phyloP scores from a whole-genome alignment of 2,329 filamentous ascomycete species.

The Talaromyces sp. region DNA sequence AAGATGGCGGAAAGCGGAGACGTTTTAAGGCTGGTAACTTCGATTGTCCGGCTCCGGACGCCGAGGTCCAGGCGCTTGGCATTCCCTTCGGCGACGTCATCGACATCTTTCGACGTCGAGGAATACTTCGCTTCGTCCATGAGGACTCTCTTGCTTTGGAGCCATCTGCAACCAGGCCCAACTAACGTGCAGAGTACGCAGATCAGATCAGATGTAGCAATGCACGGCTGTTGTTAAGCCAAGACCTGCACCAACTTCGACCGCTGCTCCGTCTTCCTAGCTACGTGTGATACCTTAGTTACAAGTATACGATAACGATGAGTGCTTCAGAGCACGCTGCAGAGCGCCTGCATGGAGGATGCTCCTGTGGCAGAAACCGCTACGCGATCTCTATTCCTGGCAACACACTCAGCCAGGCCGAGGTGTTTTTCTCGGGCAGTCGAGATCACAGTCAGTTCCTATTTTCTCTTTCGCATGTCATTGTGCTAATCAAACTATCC shows the following conservation, averaged over 20 bases:
- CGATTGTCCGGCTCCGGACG: background rate
- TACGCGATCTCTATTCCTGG: constrained; percentile 70
- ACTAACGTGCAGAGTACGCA: background rate
- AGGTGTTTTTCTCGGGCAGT: constrained; percentile 71
- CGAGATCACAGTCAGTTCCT: constrained; percentile 63
- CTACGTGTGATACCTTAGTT: background rate
- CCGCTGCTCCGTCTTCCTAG: background rate
- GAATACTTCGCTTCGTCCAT: background rate
- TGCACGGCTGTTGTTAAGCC: background rate
- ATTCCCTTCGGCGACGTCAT: background rate
- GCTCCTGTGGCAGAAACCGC: constrained; percentile 79
- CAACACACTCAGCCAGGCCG: constrained; percentile 52
- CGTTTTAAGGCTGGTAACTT: background rate
- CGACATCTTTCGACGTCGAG: background rate
- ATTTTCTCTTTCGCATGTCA: background rate
- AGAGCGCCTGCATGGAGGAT: constrained; percentile 65
- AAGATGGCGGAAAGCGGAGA: background rate
- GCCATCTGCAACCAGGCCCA: background rate
- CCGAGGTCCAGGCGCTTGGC: background rate
- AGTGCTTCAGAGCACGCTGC: constrained; percentile 38
- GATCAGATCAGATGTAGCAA: background rate
- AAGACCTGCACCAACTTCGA: background rate
- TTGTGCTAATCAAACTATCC: background rate
- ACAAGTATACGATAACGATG: constrained; percentile 4
- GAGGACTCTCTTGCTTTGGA: background rate